These are phyloP conservation scores for Rhododendron vialii DNA, from an alignment of 148 eudicot species.

Conservation along the genomic window DNA sequence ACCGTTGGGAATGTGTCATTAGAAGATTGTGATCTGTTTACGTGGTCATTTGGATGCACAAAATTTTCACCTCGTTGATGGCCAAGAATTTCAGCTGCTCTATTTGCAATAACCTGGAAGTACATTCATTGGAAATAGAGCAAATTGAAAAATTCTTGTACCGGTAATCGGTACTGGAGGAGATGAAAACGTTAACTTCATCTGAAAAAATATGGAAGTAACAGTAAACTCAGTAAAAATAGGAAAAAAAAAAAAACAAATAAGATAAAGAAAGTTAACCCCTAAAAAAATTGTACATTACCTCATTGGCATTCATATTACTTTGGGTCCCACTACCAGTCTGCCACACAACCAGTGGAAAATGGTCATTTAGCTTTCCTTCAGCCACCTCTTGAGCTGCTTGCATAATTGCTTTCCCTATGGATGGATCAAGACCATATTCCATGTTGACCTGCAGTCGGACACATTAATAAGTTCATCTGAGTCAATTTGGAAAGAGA, in stretches of 20 bases:
- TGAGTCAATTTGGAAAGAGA: conserved; percentile 7
- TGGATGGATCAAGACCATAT: conserved; percentile 85
- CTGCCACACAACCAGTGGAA: conserved; percentile 96
- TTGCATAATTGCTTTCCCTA: conserved; percentile 96
- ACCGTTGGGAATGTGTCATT: conserved; percentile 98
- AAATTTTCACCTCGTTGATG: conserved; percentile 80
- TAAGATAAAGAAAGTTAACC: background rate
- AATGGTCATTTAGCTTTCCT: conserved; percentile 87
- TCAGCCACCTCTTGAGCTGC: conserved; percentile 98
- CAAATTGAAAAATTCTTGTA: background rate
- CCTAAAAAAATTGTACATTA: conserved; percentile 8
- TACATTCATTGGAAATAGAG: background rate
- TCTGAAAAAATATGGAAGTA: background rate
- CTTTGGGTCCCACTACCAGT: conserved; percentile 99
- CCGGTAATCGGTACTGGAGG: background rate
- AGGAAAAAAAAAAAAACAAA: background rate
- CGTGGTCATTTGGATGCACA: conserved; percentile 99
- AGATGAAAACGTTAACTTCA: background rate
- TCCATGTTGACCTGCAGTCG: conserved; percentile 85
- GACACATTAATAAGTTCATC: background rate
- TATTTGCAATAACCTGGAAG: conserved; percentile 88
- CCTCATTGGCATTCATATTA: conserved; percentile 99
- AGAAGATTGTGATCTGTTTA: conserved; percentile 95
- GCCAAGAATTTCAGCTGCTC: conserved; percentile 98
- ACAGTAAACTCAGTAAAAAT: background rate